A percentile compares a stretch with the other conserved stretches of the same genome.
Conservation (phyloP, 164 flowering plant genomes). For the Vitis cinerea region DNA sequence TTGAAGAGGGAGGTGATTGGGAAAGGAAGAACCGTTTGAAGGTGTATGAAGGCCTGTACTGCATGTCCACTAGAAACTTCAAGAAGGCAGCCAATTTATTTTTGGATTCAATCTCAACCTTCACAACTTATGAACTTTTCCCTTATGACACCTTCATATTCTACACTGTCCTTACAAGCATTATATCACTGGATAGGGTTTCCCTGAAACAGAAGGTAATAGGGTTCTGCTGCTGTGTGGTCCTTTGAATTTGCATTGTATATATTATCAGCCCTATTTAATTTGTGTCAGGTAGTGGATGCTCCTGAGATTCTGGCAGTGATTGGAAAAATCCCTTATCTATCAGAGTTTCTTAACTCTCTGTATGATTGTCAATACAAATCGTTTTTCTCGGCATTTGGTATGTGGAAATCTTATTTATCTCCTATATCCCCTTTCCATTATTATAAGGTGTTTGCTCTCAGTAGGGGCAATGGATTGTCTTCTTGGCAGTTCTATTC, state of each 20-base stretch:
- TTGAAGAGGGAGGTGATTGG: constrained; percentile 99
- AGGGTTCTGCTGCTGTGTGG: neutral
- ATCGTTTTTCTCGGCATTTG: constrained; percentile 89
- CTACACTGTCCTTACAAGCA: constrained; percentile 90
- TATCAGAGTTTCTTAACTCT: constrained; percentile 85
- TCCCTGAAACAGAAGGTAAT: constrained; percentile 89
- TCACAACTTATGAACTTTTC: constrained; percentile 94
- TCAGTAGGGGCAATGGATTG: neutral
- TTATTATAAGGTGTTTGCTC: neutral
- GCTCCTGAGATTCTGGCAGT: constrained; percentile 97
- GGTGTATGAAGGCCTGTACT: constrained; percentile 93
- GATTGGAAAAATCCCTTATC: constrained; percentile 81
- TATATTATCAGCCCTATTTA: neutral
- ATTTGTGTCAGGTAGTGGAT: constrained; percentile 76
- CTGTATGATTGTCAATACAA: constrained; percentile 90
- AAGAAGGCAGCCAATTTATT: constrained; percentile 84
- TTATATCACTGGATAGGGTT: constrained; percentile 91
- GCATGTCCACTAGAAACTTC: constrained; percentile 92
- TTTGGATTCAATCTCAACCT: constrained; percentile 94
- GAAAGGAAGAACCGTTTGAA: constrained; percentile 96
- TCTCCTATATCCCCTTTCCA: neutral
- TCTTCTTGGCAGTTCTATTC: neutral
- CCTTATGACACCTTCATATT: constrained; percentile 91
- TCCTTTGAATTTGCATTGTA: constrained; percentile 1
- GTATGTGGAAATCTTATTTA: constrained; percentile 37